A percentile compares a stretch with the other conserved stretches of the same genome.
Conservation (phyloP, 306 rosid species). For the Vigna reflexopilosa region DNA sequence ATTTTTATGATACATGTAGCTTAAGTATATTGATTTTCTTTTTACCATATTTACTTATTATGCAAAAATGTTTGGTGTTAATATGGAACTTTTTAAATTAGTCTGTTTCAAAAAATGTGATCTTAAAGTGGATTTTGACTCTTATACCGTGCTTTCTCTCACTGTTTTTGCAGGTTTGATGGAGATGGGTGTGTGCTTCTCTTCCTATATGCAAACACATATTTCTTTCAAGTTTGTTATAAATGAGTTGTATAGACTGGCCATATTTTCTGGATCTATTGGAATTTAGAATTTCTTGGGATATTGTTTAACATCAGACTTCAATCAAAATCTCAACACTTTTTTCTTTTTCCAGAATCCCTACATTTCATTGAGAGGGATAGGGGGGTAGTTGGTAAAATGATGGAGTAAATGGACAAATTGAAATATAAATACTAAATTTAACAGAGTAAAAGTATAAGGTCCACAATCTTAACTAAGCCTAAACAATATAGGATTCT, state of each 20-base stretch:
- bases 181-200: slow-evolving; percentile 89
- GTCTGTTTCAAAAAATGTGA: slow-evolving; percentile 12
- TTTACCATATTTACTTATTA: not conserved
- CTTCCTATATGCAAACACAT: slow-evolving; percentile 32
- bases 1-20: slow-evolving; percentile 14
- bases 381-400: not conserved
- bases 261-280: slow-evolving; percentile 35
- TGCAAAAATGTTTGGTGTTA: slow-evolving; percentile 9
- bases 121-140: slow-evolving; percentile 32
- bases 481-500: not conserved
- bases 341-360: not conserved
- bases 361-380: no score
- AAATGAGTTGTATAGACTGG: slow-evolving; percentile 12
- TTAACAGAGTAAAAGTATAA: not conserved
- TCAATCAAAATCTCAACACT: not conserved
- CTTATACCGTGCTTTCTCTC: slow-evolving; percentile 45
- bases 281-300: slow-evolving; percentile 12
- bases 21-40: slow-evolving; percentile 16
- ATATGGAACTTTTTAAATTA: slow-evolving; percentile 19
- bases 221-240: slow-evolving; percentile 36
- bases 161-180: slow-evolving; percentile 82
- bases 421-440: not conserved
- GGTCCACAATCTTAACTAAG: not conserved
- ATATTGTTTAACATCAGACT: slow-evolving; percentile 31
- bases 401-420: no score